These are phyloP conservation scores for Theileria parva DNA, from an alignment of 169 alveolate genomes.

Conservation along the genomic window DNA sequence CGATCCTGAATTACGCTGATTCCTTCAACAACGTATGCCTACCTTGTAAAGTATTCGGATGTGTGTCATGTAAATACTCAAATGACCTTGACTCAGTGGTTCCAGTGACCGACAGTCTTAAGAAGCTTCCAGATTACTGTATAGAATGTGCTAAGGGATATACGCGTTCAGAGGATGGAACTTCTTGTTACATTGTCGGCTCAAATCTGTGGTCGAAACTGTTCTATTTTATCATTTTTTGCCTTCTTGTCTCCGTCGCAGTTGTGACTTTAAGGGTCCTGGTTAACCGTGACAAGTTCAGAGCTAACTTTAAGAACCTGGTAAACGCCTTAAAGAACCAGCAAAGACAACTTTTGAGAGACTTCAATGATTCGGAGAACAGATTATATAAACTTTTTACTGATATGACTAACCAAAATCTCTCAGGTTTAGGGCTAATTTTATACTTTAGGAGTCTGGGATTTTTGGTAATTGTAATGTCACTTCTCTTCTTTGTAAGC, in stretches of 20 bases:
- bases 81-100: conserved; percentile 1
- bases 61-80: conserved; percentile 57
- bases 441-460: conserved; percentile 61
- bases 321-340: conserved; percentile 36
- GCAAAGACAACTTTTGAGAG: conserved; percentile 40
- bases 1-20: conserved; percentile 66
- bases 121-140: conserved; percentile 64
- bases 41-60: conserved; percentile 71
- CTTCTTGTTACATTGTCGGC: conserved; percentile 56
- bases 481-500: conserved; percentile 22
- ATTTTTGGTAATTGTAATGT: conserved; percentile 22
- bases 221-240: conserved; percentile 30
- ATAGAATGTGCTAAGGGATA: conserved; percentile 73
- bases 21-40: conserved; percentile 51
- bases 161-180: conserved; percentile 58
- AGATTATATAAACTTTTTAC: conserved; percentile 36
- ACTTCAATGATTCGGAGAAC: conserved; percentile 1
- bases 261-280: conserved; percentile 24
- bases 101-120: neutral
- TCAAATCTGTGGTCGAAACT: conserved; percentile 51
- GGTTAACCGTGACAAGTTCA: conserved; percentile 25
- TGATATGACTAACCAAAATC: conserved; percentile 35
- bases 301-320: conserved; percentile 30
- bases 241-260: neutral
- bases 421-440: conserved; percentile 71